Conservation (phyloP, 768 basidiomycete species). For the Kwoniella bestiolae region DNA sequence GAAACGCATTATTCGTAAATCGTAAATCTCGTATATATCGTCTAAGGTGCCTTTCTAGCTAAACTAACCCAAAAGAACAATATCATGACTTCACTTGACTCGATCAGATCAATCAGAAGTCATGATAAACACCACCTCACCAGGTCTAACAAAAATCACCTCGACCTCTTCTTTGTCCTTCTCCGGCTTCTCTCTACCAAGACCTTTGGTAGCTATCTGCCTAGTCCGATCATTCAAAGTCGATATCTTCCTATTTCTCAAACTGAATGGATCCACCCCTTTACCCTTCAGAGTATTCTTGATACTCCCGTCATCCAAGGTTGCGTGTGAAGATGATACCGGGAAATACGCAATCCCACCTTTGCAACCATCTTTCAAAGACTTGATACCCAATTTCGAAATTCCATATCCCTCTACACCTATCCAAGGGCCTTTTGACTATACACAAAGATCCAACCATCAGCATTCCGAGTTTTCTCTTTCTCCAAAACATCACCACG, state of each 20-base stretch:
- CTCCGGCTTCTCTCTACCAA: neutral
- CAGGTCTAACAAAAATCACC: slow-evolving; percentile 50
- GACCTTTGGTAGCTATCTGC: neutral
- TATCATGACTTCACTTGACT: slow-evolving; percentile 22
- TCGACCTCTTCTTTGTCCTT: slow-evolving; percentile 8
- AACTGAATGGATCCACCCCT: neutral
- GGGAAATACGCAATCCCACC: slow-evolving; percentile 47
- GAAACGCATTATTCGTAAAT: no score
- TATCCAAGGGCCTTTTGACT: slow-evolving; percentile 52
- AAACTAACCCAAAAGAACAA: no score
- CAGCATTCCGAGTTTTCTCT: no score
- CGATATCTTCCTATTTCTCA: neutral
- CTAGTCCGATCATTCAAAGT: neutral
- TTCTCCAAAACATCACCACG: no score
- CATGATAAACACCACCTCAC: slow-evolving; percentile 51
- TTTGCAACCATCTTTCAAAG: slow-evolving; percentile 29
- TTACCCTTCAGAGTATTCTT: neutral
- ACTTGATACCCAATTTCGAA: slow-evolving; percentile 30
- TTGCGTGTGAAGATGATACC: slow-evolving; percentile 12
- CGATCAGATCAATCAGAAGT: neutral
- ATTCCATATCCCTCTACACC: slow-evolving; percentile 49
- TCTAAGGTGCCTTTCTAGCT: no score
- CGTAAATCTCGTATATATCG: no score
- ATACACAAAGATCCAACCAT: neutral
- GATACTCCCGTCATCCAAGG: neutral